phyloP scores from a whole-genome alignment of 2,329 filamentous ascomycete species.

The Penicillium sp. region DNA sequence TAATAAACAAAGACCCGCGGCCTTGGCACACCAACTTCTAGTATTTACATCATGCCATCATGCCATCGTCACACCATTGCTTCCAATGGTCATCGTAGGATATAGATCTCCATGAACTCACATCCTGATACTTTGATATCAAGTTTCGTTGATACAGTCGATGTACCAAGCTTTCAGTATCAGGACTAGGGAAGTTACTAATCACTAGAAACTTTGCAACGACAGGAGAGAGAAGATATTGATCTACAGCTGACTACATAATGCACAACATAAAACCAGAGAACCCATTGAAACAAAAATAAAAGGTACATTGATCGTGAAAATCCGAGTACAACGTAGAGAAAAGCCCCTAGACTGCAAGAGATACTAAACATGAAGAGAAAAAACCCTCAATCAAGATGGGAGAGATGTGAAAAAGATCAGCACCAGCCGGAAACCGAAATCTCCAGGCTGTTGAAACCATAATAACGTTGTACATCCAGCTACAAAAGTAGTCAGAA shows the following conservation, averaged over 20 bases:
- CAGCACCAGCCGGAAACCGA: background rate
- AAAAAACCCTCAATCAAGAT: slow-evolving; percentile 5
- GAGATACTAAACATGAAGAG: slow-evolving; percentile 18
- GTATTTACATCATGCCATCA: background rate
- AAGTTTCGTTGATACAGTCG: no score
- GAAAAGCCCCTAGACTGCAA: slow-evolving; percentile 15
- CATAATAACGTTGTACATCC: background rate
- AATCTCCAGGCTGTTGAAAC: background rate
- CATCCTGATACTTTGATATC: background rate
- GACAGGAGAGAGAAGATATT: background rate
- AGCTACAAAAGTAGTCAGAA: background rate
- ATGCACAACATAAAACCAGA: background rate
- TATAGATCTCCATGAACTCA: background rate
- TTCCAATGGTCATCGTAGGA: background rate
- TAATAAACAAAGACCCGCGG: slow-evolving; percentile 13
- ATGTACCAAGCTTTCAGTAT: background rate
- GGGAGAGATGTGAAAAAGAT: slow-evolving; percentile 4
- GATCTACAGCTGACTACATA: background rate
- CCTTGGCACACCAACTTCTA: background rate
- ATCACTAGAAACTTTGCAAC: background rate
- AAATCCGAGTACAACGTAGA: slow-evolving; percentile 19
- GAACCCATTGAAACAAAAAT: slow-evolving; percentile 5
- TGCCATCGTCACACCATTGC: no score
- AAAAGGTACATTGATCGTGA: slow-evolving; percentile 26
- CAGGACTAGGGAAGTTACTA: background rate